Evolutionary conservation across 139 green algal species (phyloP).

Genomic region (Tetradesmus lagerheimii): DNA sequence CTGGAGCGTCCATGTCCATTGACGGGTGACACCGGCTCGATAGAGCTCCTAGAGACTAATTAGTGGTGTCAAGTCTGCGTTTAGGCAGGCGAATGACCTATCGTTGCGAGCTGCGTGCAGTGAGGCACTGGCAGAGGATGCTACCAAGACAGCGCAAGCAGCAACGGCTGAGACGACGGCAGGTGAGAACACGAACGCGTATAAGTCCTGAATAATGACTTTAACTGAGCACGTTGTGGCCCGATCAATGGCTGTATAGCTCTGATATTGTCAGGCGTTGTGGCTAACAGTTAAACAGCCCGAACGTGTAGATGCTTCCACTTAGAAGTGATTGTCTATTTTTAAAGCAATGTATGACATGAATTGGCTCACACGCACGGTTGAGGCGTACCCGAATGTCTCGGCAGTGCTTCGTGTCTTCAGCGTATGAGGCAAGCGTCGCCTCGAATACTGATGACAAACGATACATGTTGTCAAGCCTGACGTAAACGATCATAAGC

Average conservation of each 20-base stretch:
- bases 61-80: neutral
- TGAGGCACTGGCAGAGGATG: neutral
- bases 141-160: neutral
- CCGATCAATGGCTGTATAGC: neutral
- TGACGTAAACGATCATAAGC: no score
- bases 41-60: neutral
- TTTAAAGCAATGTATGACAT: no score
- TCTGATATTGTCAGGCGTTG: neutral
- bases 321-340: no score
- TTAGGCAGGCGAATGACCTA: neutral
- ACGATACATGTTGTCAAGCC: no score
- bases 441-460: no score
- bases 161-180: neutral
- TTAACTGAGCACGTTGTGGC: neutral
- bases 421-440: neutral
- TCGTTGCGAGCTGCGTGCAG: neutral
- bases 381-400: neutral
- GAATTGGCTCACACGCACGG: no score
- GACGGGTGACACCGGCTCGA: neutral
- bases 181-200: neutral
- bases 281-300: neutral
- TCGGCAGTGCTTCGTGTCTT: neutral
- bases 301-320: no score
- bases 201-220: neutral
- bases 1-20: conserved; percentile 10